A percentile compares a stretch with the other conserved stretches of the same genome.
Evolutionary conservation across 2,329 filamentous ascomycete genomes (phyloP).

Genomic region (Sporothrix curviconia): DNA sequence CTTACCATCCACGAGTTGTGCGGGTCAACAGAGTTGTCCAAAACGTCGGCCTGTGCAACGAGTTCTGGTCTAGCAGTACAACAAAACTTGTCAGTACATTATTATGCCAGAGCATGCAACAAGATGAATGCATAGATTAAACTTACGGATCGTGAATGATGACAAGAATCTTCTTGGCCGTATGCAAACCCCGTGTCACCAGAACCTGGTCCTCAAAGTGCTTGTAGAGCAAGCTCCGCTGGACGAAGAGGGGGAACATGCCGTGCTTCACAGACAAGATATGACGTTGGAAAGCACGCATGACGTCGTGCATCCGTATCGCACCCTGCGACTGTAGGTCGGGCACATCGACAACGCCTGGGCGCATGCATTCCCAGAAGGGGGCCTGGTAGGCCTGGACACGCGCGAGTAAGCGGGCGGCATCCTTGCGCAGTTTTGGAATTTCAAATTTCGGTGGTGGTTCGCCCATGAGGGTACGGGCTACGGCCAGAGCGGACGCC

Average conservation of each 20-base stretch:
- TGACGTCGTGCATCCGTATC: constrained; percentile 68
- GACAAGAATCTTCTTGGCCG: constrained; percentile 64
- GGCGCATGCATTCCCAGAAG: constrained; percentile 86
- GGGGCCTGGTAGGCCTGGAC: constrained; percentile 56
- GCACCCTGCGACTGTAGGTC: constrained; percentile 47
- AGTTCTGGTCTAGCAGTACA: constrained; percentile 54
- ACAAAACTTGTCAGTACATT: neutral
- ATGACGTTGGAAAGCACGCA: constrained; percentile 69
- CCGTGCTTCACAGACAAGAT: constrained; percentile 63
- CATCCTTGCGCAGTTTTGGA: constrained; percentile 51
- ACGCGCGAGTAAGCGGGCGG: constrained; percentile 48
- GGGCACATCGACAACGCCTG: constrained; percentile 51
- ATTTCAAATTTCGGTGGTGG: constrained; percentile 61
- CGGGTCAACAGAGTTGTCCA: constrained; percentile 67
- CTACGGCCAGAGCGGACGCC: constrained; percentile 83
- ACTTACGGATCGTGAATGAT: constrained; percentile 87
- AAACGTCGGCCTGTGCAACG: constrained; percentile 57
- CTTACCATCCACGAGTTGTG: constrained; percentile 89
- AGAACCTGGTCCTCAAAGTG: constrained; percentile 83
- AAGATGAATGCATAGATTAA: neutral
- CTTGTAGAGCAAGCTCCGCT: constrained; percentile 63
- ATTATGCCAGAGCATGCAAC: constrained; percentile 13
- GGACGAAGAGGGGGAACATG: constrained; percentile 76
- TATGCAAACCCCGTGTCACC: constrained; percentile 64
- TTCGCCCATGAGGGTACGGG: constrained; percentile 89